These are phyloP conservation scores for Phyllostachys edulis DNA, from an alignment of 176 grass and related monocot species.

Conservation along the genomic window DNA sequence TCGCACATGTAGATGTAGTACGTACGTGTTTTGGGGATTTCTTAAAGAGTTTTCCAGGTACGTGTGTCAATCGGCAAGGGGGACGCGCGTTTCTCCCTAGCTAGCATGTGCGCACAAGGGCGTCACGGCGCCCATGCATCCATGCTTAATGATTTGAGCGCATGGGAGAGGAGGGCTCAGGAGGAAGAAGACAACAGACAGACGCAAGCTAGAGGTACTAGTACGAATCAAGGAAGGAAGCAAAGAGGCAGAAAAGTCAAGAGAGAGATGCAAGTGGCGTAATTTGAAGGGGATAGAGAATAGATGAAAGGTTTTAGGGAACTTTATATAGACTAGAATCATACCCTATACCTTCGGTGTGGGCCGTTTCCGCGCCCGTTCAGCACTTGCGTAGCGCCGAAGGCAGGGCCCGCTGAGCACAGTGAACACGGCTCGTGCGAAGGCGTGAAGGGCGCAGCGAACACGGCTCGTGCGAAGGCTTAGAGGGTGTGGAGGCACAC, in stretches of 20 bases:
- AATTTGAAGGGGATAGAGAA: no score
- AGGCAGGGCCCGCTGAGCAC: no score
- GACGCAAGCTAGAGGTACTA: background rate
- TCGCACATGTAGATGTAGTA: background rate
- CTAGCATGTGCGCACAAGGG: background rate
- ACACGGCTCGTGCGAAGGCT: no score
- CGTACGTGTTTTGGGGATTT: background rate
- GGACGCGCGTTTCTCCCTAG: background rate
- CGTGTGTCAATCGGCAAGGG: background rate
- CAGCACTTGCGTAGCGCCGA: no score
- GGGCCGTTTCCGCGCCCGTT: no score
- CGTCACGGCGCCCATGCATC: no score
- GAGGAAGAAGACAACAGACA: background rate
- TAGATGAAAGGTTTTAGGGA: background rate
- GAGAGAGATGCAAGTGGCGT: background rate
- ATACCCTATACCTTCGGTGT: no score
- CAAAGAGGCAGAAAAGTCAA: background rate
- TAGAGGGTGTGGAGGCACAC: no score
- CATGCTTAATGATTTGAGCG: no score
- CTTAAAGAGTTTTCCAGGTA: background rate
- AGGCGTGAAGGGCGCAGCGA: no score
- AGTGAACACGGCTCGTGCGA: no score
- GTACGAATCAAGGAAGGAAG: background rate
- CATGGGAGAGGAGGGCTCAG: background rate
- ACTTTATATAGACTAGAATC: no score